Base-by-base conservation (phyloP, 2,329 filamentous ascomycete species). In the Teratosphaeriaceae sp. region DNA sequence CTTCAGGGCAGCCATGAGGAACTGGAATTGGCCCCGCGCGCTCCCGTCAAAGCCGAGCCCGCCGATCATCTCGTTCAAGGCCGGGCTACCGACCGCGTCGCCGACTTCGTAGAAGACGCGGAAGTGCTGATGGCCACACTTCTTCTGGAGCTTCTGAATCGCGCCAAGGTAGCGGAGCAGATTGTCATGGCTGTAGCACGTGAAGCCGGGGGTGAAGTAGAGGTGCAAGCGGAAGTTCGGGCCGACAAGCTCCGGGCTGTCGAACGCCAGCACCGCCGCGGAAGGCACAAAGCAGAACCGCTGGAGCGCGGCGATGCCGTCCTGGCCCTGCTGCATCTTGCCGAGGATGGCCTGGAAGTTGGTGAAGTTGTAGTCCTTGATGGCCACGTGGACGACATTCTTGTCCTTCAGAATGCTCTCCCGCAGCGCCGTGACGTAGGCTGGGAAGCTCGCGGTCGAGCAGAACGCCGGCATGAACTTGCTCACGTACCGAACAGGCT, bases 331-430 rank as follows among this genome's bases (percentile, higher is more conserved):
- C 8, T 15, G 38, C 15, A 3, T 29, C 24, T n/a, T n/a, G n/a
- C n/a, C n/a, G n/a, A 46, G 13, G 9, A 45, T 22, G 23, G n/a
- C 26, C 13, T 21, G 22, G 23, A 42, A 23, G 20, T 42, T 42
- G 33, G 24, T 18, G 40, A 46, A 46, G 26, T 46, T 23, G 34
- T 38, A 29, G 40, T 46, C 40, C 5, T 21, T 12, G 6, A 46
- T 26, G 26, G 24, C 27, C 21, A 40, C 21, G 12, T 12, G 12
- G 29, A 43, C 12, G 5, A 24, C 18, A 5, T 29, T 12, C 13
- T 31, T 42, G 8, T 40, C 12, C 24, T 35, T 26, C n/a, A 26
- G 9, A 13, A 43, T 42, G 35, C 20, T 20, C n/a, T 34, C n/a
- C 22, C 22, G n/a, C 2, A 46, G n/a, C 3, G 22, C 39, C 5